Evolutionary conservation across 73 alveolate species (phyloP).

Genomic region (Tetrahymena malaccensis): DNA sequence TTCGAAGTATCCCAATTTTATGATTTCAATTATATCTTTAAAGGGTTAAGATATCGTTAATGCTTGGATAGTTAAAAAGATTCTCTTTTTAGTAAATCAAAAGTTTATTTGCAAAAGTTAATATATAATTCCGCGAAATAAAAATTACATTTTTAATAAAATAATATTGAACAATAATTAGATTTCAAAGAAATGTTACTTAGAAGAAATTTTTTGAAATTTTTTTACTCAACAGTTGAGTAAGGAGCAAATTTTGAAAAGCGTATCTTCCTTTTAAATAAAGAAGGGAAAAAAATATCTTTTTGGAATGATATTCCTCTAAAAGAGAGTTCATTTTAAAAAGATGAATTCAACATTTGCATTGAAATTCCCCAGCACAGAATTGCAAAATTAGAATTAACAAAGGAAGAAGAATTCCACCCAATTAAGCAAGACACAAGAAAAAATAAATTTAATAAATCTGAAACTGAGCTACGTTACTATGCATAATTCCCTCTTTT

Average conservation of each 20-base stretch:
- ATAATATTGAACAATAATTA: not conserved
- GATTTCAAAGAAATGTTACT: not conserved
- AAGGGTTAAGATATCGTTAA: not conserved
- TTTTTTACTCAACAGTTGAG: not conserved
- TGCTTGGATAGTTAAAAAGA: not conserved
- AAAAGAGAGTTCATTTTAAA: not conserved
- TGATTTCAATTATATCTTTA: not conserved
- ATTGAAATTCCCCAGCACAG: conserved; percentile 42
- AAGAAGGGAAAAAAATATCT: conserved; percentile 23
- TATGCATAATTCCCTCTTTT: conserved; percentile 64
- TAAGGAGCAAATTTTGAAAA: not conserved
- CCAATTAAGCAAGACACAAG: conserved; percentile 76
- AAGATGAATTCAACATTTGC: conserved; percentile 19
- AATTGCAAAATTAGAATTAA: conserved; percentile 67
- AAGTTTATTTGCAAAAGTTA: not conserved
- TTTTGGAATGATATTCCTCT: conserved; percentile 66
- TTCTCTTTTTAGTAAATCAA: too few species aligned
- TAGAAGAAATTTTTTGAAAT: not conserved
- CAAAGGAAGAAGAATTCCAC: conserved; percentile 46
- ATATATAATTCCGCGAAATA: not conserved
- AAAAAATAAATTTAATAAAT: conserved; percentile 46
- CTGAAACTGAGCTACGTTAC: conserved; percentile 53
- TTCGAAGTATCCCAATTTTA: too few species aligned
- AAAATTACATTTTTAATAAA: not conserved
- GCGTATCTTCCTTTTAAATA: not conserved